A percentile compares a stretch with the other conserved stretches of the same genome.
phyloP scores from a whole-genome alignment of 225 moss, liverwort and hornwort species.

The Asterella californica region DNA sequence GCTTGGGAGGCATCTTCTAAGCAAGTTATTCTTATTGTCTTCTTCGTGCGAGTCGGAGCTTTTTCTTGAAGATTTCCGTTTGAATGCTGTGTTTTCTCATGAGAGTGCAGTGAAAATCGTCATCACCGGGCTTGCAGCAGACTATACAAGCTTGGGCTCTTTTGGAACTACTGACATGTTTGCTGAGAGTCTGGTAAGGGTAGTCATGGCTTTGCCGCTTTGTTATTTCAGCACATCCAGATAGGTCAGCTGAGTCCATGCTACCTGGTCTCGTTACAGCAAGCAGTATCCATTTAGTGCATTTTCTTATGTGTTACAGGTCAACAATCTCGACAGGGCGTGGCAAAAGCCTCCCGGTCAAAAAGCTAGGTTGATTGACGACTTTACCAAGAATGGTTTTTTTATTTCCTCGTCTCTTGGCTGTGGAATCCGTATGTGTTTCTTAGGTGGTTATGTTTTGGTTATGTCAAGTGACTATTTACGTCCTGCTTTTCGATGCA shows the following conservation, averaged over 20 bases:
- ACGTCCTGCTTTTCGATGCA: too few relatives aligned
- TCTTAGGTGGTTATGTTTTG: too few relatives aligned
- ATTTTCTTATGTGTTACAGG: constrained; percentile 34
- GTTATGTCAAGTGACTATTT: too few relatives aligned
- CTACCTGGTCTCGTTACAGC: neutral
- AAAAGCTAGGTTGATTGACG: constrained; percentile 66
- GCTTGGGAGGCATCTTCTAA: too few relatives aligned
- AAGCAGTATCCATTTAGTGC: neutral
- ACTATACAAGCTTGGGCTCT: constrained; percentile 83
- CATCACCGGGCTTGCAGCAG: constrained; percentile 89
- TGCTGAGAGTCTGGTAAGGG: constrained; percentile 80
- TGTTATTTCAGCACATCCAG: neutral
- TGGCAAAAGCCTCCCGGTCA: constrained; percentile 90
- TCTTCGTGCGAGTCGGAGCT: neutral
- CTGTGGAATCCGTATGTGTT: too few relatives aligned
- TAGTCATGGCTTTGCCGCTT: neutral
- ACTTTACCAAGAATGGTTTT: constrained; percentile 59
- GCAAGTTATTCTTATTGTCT: too few relatives aligned
- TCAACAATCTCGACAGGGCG: constrained; percentile 93
- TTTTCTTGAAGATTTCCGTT: neutral
- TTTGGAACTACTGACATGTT: constrained; percentile 84
- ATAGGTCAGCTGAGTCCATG: neutral
- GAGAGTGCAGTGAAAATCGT: constrained; percentile 64
- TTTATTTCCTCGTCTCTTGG: neutral
- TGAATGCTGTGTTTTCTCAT: neutral